Base-by-base conservation (phyloP, 805 yeast genomes). In the Crinitomyces ghanaensis region DNA sequence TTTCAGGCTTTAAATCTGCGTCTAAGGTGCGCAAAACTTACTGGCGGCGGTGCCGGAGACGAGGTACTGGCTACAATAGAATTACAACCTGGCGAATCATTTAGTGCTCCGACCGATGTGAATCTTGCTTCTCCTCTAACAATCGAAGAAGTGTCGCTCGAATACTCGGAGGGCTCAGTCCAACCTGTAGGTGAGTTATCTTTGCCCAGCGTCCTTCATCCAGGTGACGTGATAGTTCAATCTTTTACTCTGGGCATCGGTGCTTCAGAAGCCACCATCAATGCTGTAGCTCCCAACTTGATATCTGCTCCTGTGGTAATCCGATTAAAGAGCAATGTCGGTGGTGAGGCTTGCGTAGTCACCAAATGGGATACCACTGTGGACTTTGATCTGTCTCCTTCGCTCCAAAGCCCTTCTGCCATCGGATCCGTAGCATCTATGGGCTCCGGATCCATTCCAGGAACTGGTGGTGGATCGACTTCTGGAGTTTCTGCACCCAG, bases 51-150 rank as follows among this genome's bases (percentile, higher is more conserved):
- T 6, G 54, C 65, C 28, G 57, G 60, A 40, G 62, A 63, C 35
- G 45, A 61, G 2, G 43, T 71, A 2, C 47, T 71, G n/a, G 62
- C 72, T 1, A 64, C 70, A 1, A 48, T 71, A 28, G 69, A 64
- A 34, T 49, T 71, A 7, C 73, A 68, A 37, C 54, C 64, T 2
- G 60, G 73, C 1, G 26, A n/a, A 7, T 13, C 28, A n/a, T n/a
- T n/a, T n/a, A n/a, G n/a, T n/a, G n/a, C n/a, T n/a, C n/a, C n/a
- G n/a, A n/a, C n/a, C n/a, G n/a, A n/a, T n/a, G n/a, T 16, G 28
- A 31, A 17, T 13, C 28, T 15, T 25, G 26, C 9, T 11, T 13
- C 3, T 25, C 27, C 27, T 17, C 27, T n/a, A n/a, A n/a, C n/a
- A n/a, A n/a, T n/a, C n/a, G n/a, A n/a, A n/a, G n/a, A n/a, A n/a